Percentiles rank a stretch among this genome's conserved stretches.
phyloP scores from a whole-genome alignment of 768 basidiomycete genomes.

The Serendipita sp. region DNA sequence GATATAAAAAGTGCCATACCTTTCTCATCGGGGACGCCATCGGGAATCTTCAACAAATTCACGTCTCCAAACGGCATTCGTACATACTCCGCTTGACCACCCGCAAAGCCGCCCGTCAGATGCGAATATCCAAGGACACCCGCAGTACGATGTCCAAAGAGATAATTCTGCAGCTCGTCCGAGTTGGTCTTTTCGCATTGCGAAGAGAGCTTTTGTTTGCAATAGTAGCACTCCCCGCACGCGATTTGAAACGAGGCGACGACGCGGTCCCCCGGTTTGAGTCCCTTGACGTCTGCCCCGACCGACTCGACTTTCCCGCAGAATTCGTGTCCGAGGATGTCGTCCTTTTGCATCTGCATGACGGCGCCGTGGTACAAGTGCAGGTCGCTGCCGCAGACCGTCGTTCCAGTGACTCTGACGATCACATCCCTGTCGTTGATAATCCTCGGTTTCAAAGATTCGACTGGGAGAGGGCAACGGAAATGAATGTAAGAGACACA shows the following conservation, averaged over 20 bases:
- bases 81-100: constrained; percentile 63
- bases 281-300: constrained; percentile 45
- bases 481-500: constrained; percentile 23
- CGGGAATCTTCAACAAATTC: constrained; percentile 56
- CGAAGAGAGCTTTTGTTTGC: constrained; percentile 55
- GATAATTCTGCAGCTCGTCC: constrained; percentile 32
- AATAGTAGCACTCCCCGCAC: constrained; percentile 52
- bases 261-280: constrained; percentile 51
- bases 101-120: constrained; percentile 57
- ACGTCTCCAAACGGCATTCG: constrained; percentile 56
- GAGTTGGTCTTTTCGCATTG: constrained; percentile 59
- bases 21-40: constrained; percentile 47
- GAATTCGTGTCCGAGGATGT: constrained; percentile 61
- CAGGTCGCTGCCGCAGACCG: constrained; percentile 45
- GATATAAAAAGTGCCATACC: constrained; percentile 19
- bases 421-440: constrained; percentile 64
- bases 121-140: constrained; percentile 63
- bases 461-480: constrained; percentile 25
- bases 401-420: constrained; percentile 58
- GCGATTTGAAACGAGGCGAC: constrained; percentile 70
- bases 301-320: constrained; percentile 49
- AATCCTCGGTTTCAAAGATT: constrained; percentile 40
- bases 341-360: constrained; percentile 49
- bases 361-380: constrained; percentile 44
- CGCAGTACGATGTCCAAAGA: constrained; percentile 55